A percentile compares a stretch with the other conserved stretches of the same genome.
These are phyloP conservation scores for Suillus alpinus DNA, from an alignment of 768 basidiomycete genomes.

Conservation along the genomic window DNA sequence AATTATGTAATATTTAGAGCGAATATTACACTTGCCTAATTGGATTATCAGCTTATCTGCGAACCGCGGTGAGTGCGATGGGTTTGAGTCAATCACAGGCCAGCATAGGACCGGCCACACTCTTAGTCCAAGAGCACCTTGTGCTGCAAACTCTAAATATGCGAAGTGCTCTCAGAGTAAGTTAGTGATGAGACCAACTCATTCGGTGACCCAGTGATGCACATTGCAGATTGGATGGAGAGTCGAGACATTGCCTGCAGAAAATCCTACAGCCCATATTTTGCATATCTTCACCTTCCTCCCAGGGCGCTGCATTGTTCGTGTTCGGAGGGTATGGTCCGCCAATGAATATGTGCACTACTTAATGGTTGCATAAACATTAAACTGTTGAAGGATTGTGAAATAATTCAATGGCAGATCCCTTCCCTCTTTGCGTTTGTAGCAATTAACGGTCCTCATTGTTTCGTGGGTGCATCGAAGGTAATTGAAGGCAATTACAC, in stretches of 20 bases:
- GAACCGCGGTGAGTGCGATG: too few species aligned
- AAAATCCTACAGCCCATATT: not conserved
- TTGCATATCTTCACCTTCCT: not conserved
- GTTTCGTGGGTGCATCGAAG: too few species aligned
- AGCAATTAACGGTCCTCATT: too few species aligned
- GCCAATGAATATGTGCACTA: not conserved
- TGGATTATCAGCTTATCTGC: too few species aligned
- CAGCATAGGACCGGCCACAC: not conserved
- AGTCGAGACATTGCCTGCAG: not conserved
- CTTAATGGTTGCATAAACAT: not conserved
- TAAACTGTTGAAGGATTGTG: too few species aligned
- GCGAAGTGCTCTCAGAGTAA: not conserved
- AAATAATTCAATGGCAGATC: too few species aligned
- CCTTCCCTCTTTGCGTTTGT: too few species aligned
- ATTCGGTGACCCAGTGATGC: not conserved
- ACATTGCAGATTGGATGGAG: too few species aligned
- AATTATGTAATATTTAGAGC: not conserved
- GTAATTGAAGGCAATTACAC: too few species aligned
- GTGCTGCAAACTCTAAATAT: not conserved
- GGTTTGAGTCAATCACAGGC: too few species aligned
- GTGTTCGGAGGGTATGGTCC: not conserved
- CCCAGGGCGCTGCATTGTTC: not conserved
- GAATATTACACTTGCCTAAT: not conserved
- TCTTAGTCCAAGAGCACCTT: not conserved
- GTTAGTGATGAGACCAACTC: not conserved